These are phyloP conservation scores for Lasiosphaeria ovina DNA, from an alignment of 495 filamentous ascomycete species.

Conservation along the genomic window DNA sequence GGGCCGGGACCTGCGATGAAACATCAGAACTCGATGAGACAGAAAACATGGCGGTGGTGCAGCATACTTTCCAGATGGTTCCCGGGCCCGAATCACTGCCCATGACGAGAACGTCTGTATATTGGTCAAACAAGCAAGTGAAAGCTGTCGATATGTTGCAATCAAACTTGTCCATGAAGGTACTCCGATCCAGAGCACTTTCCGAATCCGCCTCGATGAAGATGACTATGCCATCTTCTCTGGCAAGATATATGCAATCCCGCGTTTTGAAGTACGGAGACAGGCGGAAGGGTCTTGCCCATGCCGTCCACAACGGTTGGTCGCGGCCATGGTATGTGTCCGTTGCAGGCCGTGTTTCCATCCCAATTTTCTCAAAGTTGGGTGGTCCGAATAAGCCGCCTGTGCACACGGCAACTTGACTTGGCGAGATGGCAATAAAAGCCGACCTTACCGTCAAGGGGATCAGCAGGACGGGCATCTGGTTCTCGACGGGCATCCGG, in stretches of 20 bases:
- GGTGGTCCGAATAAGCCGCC: slow-evolving; percentile 53
- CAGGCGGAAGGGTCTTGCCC: slow-evolving; percentile 69
- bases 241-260: slow-evolving; percentile 74
- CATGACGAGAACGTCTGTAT: slow-evolving; percentile 73
- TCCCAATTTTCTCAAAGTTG: slow-evolving; percentile 37
- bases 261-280: slow-evolving; percentile 54
- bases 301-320: slow-evolving; percentile 55
- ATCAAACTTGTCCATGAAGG: slow-evolving; percentile 57
- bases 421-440: slow-evolving; percentile 62
- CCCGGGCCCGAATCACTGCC: slow-evolving; percentile 83
- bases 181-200: slow-evolving; percentile 45
- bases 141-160: slow-evolving; percentile 66
- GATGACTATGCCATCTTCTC: slow-evolving; percentile 75
- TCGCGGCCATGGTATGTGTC: slow-evolving; percentile 38
- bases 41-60: neutral
- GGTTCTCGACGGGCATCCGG: slow-evolving; percentile 56
- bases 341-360: slow-evolving; percentile 30
- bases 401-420: slow-evolving; percentile 59
- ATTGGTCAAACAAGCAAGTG: slow-evolving; percentile 49
- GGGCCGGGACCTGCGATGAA: slow-evolving; percentile 32
- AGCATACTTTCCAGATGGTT: slow-evolving; percentile 64
- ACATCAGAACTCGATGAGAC: slow-evolving; percentile 18
- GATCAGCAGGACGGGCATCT: slow-evolving; percentile 64
- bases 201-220: slow-evolving; percentile 62
- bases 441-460: slow-evolving; percentile 63